Percentiles rank a stretch among this genome's conserved stretches.
Conservation (phyloP, 345 rosid genomes). For the Bruguiera sexangula region DNA sequence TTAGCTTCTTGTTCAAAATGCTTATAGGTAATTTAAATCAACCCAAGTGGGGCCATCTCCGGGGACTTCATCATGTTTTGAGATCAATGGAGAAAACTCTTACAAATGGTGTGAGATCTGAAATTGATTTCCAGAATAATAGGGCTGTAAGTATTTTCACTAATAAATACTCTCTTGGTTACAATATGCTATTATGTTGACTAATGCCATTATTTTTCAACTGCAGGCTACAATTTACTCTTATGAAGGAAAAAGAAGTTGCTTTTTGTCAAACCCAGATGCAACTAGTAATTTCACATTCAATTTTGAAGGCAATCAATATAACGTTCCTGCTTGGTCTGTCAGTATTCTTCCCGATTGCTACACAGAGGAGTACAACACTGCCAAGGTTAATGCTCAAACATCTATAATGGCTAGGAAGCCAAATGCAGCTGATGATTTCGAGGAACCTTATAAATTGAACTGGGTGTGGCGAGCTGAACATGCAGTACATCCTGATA, state of each 20-base stretch:
- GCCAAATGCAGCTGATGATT: constrained; percentile 20
- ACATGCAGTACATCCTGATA: constrained; percentile 4
- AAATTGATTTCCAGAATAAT: neutral
- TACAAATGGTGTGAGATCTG: neutral
- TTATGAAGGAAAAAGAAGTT: constrained; percentile 26
- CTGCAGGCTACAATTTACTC: constrained; percentile 28
- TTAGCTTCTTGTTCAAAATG: neutral
- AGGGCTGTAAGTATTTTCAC: neutral
- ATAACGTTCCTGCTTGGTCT: constrained; percentile 35
- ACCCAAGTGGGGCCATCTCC: constrained; percentile 23
- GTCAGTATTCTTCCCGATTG: constrained; percentile 38
- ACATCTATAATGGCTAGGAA: constrained; percentile 24
- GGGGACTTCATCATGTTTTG: constrained; percentile 7
- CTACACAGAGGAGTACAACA: constrained; percentile 38
- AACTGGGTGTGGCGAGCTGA: constrained; percentile 39
- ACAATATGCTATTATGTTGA: too few species aligned
- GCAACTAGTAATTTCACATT: neutral
- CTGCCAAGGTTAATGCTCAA: constrained; percentile 45
- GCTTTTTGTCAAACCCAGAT: constrained; percentile 30
- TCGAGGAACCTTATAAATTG: constrained; percentile 20
- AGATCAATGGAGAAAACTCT: constrained; percentile 12
- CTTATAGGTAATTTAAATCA: constrained; percentile 8
- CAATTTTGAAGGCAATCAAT: constrained; percentile 16
- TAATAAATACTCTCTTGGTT: neutral
- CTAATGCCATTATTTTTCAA: neutral